Base-by-base conservation (phyloP, 2,329 filamentous ascomycete species). In the Colletotrichum sidae region DNA sequence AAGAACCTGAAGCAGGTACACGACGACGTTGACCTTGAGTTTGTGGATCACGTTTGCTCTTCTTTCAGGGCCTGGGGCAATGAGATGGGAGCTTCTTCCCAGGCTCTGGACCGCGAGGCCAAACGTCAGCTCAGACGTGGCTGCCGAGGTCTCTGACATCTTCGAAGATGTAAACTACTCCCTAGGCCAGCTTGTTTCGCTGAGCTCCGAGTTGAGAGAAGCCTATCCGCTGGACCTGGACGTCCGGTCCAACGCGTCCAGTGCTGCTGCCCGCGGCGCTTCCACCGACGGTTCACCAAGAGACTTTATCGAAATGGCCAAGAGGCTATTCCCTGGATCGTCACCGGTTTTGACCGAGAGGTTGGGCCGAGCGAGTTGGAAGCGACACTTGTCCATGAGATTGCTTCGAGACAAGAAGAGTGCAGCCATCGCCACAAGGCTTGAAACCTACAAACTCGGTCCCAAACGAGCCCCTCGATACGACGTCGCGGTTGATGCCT, bases 321-420 rank as follows among this genome's bases (percentile, higher is more conserved):
- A 37, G 38, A 35, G 34, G 0, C 49, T 61, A 51, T 61, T 61
- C 39, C 51, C 51, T 9, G 41, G 52, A 4, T 42, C 58, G 37
- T 55, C 58, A 8, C 6, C 15, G 37, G 34, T 42, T 6, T 33
- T 61, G 2, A 34, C 34, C 3, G 38, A 55, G 8, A 55, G 58
- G 25, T 52, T 61, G 7, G 58, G 51, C 7, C 51, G 52, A 8
- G 58, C 51, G 37, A 61, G 46, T n/a, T 61, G 58, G 58, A 55
- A 34, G 45, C 58, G 58, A 11, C 51, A 35, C 13, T 34, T 49
- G 4, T 55, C 51, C 6, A 8, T 61, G 34, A 34, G 41, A 6
- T 12, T 61, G 9, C 2, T 55, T 2, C 51, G 51, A 4, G 51
- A 50, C 5, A 52, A 44, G 34, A 55, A 17, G 25, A 25, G 25